Evolutionary conservation across 2,329 filamentous ascomycete species (phyloP), one percentile per base, ranked within the genome.

Genomic region (Boeremia exigua): DNA sequence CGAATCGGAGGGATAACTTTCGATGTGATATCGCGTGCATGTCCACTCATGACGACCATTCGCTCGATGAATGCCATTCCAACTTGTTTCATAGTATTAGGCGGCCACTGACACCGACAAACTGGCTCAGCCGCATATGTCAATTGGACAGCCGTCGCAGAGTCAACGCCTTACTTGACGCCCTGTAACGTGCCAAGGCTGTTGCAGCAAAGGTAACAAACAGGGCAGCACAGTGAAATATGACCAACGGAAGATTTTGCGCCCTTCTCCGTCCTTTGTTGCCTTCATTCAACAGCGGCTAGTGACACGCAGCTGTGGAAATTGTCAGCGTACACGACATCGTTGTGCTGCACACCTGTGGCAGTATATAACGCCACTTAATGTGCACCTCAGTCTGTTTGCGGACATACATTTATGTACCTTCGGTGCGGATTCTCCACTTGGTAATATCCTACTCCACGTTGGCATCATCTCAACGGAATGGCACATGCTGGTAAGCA

Each of bases 121-220:
- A 28, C 1, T n/a, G 30, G n/a, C 11, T 33, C 30, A 11, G n/a
- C 23, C 25, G 34, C 14, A 36, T 28, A 43, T 33, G 28, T 38
- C 15, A 39, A 6, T 14, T 27, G 15, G 23, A 30, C 25, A 12
- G 29, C 9, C 1, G 4, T 23, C 6, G 33, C 29, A 36, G 14
- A n/a, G 17, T n/a, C 17, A 8, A 29, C 23, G 27, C 39, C 45
- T 36, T 32, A 39, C 8, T n/a, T 3, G 14, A 32, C 19, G 9
- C 3, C 28, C 12, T 6, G 33, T 8, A 40, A 45, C 33, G 52
- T 48, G 39, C 19, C 46, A 55, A 46, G 34, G 34, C 33, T 39
- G 27, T 6, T 30, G 39, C 27, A 39, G 27, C 11, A 25, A 19
- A 25, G 15, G 19, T 2, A 25, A 39, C n/a, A 43, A 10, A 7